Evolutionary conservation across 306 rosid species (phyloP).

Genomic region (Malus fusca): DNA sequence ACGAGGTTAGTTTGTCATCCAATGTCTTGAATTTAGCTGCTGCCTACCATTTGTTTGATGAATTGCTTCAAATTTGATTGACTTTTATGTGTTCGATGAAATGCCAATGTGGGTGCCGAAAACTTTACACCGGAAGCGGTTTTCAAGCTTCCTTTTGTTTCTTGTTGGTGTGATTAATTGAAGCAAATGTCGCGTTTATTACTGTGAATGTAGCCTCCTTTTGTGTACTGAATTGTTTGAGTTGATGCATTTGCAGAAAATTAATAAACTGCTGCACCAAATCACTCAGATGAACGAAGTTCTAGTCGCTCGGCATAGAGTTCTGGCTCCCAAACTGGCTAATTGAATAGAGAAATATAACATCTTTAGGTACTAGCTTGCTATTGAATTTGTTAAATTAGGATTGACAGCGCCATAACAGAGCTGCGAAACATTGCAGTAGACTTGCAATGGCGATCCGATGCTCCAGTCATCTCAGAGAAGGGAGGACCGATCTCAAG

Average conservation of each 20-base stretch:
- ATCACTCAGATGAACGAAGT: constrained; percentile 31
- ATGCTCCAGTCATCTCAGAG: neutral
- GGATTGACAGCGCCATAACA: neutral
- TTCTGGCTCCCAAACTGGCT: constrained; percentile 15
- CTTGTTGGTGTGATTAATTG: neutral
- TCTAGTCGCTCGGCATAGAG: constrained; percentile 24
- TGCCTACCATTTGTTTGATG: neutral
- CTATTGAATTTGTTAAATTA: neutral
- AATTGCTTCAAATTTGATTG: neutral
- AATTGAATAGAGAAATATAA: neutral
- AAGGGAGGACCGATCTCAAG: neutral
- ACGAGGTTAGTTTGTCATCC: constrained; percentile 36
- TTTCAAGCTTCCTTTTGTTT: neutral
- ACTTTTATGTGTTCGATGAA: neutral
- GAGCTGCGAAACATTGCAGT: neutral
- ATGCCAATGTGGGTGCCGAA: neutral
- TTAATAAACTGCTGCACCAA: constrained; percentile 25
- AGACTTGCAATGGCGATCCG: neutral
- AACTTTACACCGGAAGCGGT: neutral
- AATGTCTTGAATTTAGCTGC: neutral
- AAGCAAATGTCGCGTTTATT: neutral
- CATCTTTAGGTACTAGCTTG: neutral
- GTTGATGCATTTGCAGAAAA: constrained; percentile 26
- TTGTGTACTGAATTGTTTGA: neutral
- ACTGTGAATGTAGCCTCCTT: neutral